Base-by-base conservation (phyloP, 768 basidiomycete genomes). In the Tulasnella sp. region DNA sequence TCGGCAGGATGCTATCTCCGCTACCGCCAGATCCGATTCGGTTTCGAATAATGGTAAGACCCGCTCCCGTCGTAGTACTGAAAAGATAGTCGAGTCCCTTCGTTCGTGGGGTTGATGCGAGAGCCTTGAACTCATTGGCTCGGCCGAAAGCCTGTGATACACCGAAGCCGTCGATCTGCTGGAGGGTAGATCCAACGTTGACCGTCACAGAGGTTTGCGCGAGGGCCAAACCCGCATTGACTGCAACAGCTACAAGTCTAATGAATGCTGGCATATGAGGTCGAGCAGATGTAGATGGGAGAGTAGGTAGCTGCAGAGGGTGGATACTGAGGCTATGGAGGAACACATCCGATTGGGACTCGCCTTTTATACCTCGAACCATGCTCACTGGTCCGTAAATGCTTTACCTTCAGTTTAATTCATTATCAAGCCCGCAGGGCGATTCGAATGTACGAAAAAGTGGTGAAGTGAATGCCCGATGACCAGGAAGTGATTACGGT, bases 11-110 rank as follows among this genome's bases (percentile, higher is more conserved):
- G 31, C 64, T 69, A 31, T 69, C 64, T 34, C 64, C 64, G 64
- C 64, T 69, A 12, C 64, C 64, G n/a, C 64, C 64, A 69, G 64
- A 79, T 2, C 77, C 77, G 28, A 78, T 79, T 42, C 81, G 72
- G 72, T 74, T 81, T 64, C 81, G 81, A 24, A 79, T 50, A 46
- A 81, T 81, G 24, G 64, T 81, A n/a, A 79, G 40, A 34, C 79
- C 79, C 0, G 77, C 64, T 24, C 81, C 81, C 2, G 54, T 72
- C 6, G 76, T 79, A 3, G 81, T 34, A 34, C 78, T 75, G 77
- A 81, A 81, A 28, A 81, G 77, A 11, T 72, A 58, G 72, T 81
- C 77, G 44, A 81, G 58, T 46, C 73, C 77, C 9, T 37, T 74
- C 31, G 78, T 58, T 50, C 73, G 77, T 37, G 78, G 72, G 24